A percentile compares a stretch with the other conserved stretches of the same genome.
These are phyloP conservation scores for Naganishia albida DNA, from an alignment of 1,284 basidiomycete genomes.

Conservation along the genomic window DNA sequence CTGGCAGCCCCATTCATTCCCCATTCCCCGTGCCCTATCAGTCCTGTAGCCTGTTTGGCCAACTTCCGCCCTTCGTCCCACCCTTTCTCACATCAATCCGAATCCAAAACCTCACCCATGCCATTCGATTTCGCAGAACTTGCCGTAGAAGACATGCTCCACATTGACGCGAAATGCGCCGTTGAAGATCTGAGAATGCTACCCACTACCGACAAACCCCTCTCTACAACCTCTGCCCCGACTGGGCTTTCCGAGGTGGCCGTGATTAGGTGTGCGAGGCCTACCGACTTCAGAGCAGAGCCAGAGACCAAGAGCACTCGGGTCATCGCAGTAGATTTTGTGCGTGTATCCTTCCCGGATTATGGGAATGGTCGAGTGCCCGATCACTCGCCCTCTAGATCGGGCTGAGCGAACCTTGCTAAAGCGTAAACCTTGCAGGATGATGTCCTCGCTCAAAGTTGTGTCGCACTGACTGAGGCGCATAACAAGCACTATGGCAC, in stretches of 20 bases:
- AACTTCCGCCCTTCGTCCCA: no score
- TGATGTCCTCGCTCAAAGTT: conserved; percentile 42
- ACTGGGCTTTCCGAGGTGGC: no score
- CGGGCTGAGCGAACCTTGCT: no score
- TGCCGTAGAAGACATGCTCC: not conserved
- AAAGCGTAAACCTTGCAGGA: conserved; percentile 30
- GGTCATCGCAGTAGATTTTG: conserved; percentile 46
- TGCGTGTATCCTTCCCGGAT: not conserved
- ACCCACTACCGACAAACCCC: no score
- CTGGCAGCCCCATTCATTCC: no score
- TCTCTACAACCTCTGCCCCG: no score
- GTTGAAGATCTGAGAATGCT: not conserved
- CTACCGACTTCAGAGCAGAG: not conserved
- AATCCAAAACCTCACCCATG: not conserved
- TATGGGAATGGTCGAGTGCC: no score
- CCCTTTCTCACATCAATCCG: no score
- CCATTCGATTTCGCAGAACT: not conserved
- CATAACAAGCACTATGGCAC: conserved; percentile 41
- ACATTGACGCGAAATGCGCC: not conserved
- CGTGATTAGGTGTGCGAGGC: no score
- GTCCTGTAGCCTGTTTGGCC: no score
- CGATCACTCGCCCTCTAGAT: no score
- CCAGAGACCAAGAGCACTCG: conserved; percentile 33
- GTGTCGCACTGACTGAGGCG: conserved; percentile 36
- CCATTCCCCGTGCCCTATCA: no score